These are phyloP conservation scores for Candida koratica DNA, from an alignment of 805 yeast species.

Conservation along the genomic window DNA sequence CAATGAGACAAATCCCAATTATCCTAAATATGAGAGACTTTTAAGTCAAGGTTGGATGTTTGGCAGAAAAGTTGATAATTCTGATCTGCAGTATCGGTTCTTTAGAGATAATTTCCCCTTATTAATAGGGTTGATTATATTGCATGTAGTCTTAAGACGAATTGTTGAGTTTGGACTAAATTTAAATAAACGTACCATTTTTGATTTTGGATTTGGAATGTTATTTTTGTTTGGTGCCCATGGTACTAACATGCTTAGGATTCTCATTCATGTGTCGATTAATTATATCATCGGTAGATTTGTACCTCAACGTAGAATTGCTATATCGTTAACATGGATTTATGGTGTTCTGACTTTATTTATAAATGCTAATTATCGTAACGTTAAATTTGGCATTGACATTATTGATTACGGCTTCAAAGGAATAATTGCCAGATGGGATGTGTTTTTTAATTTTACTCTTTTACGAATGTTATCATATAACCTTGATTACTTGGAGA, in stretches of 20 bases:
- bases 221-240: constrained; percentile 69
- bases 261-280: constrained; percentile 53
- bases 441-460: constrained; percentile 89
- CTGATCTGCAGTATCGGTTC: constrained; percentile 84
- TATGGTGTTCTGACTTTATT: constrained; percentile 79
- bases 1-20: constrained; percentile 70
- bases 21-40: constrained; percentile 53
- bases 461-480: constrained; percentile 79
- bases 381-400: constrained; percentile 50
- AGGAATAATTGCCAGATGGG: constrained; percentile 90
- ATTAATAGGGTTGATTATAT: constrained; percentile 48
- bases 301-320: constrained; percentile 30
- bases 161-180: constrained; percentile 18
- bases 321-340: constrained; percentile 57
- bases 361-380: constrained; percentile 65
- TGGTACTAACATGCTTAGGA: constrained; percentile 67
- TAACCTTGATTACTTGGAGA: constrained; percentile 68
- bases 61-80: constrained; percentile 88
- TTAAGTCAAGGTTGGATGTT: constrained; percentile 83
- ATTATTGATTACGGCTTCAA: constrained; percentile 57
- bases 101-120: constrained; percentile 77
- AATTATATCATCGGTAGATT: constrained; percentile 49
- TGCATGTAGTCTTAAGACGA: constrained; percentile 54
- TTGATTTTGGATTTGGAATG: constrained; percentile 71
- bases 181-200: constrained; percentile 44